These are phyloP conservation scores for Phytopythium vexans DNA, from an alignment of 352 stramenopile genomes.

Conservation along the genomic window DNA sequence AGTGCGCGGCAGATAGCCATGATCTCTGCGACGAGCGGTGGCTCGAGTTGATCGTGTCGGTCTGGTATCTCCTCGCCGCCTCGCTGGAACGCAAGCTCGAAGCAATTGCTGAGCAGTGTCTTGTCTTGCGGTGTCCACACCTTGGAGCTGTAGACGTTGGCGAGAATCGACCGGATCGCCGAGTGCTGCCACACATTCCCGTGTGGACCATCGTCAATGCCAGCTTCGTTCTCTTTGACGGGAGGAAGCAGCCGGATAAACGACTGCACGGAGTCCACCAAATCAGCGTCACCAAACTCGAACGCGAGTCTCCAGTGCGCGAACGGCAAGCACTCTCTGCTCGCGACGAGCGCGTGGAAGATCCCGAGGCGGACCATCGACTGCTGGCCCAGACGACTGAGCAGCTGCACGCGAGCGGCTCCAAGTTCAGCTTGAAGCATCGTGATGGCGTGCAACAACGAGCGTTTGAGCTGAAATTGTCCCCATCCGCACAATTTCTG, in stretches of 20 bases:
- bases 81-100: neutral
- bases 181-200: neutral
- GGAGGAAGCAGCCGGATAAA: neutral
- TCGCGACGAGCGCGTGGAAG: neutral
- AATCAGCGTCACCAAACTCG: neutral
- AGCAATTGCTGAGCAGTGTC: neutral
- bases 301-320: constrained; percentile 1
- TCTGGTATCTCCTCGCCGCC: neutral
- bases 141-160: neutral
- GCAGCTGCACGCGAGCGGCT: neutral
- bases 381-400: neutral
- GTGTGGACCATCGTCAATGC: neutral
- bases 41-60: too few relatives aligned
- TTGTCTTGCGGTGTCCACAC: neutral
- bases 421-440: neutral
- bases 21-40: neutral
- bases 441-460: neutral
- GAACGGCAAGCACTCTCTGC: neutral
- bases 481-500: neutral
- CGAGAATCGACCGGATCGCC: neutral
- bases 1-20: neutral
- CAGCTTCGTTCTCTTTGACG: neutral
- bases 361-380: neutral
- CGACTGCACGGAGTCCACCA: neutral
- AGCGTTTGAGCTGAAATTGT: neutral